Base-by-base conservation (phyloP, 768 basidiomycete species). In the Clitopilus passeckerianus region DNA sequence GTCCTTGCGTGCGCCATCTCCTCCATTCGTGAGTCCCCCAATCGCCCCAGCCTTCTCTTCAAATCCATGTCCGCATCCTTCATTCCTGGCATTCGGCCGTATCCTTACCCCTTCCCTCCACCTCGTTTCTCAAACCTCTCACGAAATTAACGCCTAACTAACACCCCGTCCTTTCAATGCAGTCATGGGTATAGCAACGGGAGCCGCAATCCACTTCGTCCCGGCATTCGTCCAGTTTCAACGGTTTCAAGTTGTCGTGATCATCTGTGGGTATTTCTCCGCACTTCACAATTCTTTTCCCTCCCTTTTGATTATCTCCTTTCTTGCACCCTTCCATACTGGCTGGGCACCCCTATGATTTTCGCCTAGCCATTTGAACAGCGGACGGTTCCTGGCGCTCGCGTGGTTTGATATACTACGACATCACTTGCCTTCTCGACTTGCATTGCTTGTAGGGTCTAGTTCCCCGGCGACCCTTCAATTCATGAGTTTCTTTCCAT, bases 101-200 rank as follows among this genome's bases (percentile, higher is more conserved):
- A 50, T 22, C 46, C 22, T 9, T 50, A 50, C 46, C 46, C 46
- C 46, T 20, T 30, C 27, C 4, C 27, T 30, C n/a, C n/a, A n/a
- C n/a, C 7, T 30, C 27, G 27, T 7, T 30, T 30, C 27, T 30
- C 27, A 7, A 30, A 30, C 27, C 27, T 4, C 7, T 30, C 27
- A 7, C 4, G 4, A 30, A 30, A 30, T 4, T 30, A 30, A 30
- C 27, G 7, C 27, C 27, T 30, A 7, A 30, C 27, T 30, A 30
- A 30, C 27, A 4, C 27, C 37, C 10, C 37, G 37, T 41, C 5
- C 37, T 41, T 41, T 41, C 37, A 50, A 16, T 18, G 18, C 16
- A 50, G 46, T 50, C 46, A 50, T 50, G 46, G 46, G 46, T 50
- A 50, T 50, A 50, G 46, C 46, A 50, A 50, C 46, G 20, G 46